phyloP scores from a whole-genome alignment of 495 filamentous ascomycete species.

The Penicillium longicatenatum region DNA sequence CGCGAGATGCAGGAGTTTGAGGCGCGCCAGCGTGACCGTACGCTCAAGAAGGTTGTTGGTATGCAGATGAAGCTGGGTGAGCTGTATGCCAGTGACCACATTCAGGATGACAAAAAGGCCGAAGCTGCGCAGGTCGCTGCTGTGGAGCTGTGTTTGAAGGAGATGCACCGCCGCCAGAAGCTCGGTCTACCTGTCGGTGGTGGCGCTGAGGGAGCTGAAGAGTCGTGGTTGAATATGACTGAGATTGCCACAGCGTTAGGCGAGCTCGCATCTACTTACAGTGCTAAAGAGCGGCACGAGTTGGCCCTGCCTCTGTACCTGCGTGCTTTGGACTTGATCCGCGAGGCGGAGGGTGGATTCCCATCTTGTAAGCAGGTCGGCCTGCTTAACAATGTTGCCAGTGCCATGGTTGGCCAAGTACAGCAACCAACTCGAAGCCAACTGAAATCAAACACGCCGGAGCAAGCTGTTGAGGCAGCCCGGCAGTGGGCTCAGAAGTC shows the following conservation, averaged over 20 bases:
- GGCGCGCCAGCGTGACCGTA: slow-evolving; percentile 61
- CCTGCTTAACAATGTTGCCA: slow-evolving; percentile 47
- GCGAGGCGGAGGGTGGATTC: slow-evolving; percentile 38
- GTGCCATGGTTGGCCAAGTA: slow-evolving; percentile 36
- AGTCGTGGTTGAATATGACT: slow-evolving; percentile 71
- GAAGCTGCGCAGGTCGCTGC: slow-evolving; percentile 77
- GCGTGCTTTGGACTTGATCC: slow-evolving; percentile 68
- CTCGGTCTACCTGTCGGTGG: slow-evolving; percentile 54
- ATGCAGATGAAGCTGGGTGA: slow-evolving; percentile 81
- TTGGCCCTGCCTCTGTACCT: slow-evolving; percentile 87
- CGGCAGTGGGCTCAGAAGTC: slow-evolving; percentile 75
- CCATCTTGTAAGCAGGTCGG: slow-evolving; percentile 72
- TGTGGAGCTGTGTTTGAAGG: slow-evolving; percentile 76
- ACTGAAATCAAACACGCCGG: slow-evolving; percentile 45
- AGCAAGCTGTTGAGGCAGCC: slow-evolving; percentile 60
- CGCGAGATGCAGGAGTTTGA: slow-evolving; percentile 44
- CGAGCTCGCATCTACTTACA: slow-evolving; percentile 73
- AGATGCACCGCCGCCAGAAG: slow-evolving; percentile 64
- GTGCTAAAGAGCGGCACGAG: slow-evolving; percentile 65
- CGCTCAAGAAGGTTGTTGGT: slow-evolving; percentile 71
- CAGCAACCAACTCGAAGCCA: slow-evolving; percentile 41
- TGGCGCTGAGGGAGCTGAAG: slow-evolving; percentile 43
- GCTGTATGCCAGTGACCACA: slow-evolving; percentile 60
- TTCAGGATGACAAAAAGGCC: slow-evolving; percentile 58
- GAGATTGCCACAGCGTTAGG: slow-evolving; percentile 71